Evolutionary conservation across 2,329 filamentous ascomycete species (phyloP).

Genomic region (Myriosclerotinia duriaeana): DNA sequence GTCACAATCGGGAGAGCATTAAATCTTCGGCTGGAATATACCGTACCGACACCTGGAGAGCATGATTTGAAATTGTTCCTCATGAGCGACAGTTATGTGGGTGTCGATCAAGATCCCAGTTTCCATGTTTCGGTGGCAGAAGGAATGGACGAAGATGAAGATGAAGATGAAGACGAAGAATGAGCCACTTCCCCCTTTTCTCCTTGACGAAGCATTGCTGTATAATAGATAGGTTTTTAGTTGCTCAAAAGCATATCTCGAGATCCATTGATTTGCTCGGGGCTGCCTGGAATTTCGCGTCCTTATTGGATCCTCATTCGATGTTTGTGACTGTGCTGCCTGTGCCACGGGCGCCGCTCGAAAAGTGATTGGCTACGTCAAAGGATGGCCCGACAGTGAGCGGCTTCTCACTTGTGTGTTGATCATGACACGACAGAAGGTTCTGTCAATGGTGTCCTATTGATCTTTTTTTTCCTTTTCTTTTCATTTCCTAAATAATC

Average conservation of each 20-base stretch:
- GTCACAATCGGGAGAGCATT: constrained; percentile 80
- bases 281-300: constrained; percentile 26
- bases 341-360: constrained; percentile 32
- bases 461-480: constrained; percentile 22
- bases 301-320: constrained; percentile 32
- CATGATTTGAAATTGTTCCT: constrained; percentile 88
- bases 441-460: constrained; percentile 27
- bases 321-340: constrained; percentile 37
- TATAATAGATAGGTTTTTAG: constrained; percentile 40
- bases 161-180: constrained; percentile 50
- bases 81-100: constrained; percentile 96
- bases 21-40: constrained; percentile 81
- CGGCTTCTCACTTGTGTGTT: constrained; percentile 28
- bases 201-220: constrained; percentile 33
- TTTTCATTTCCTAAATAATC: neutral
- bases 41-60: constrained; percentile 78
- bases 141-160: constrained; percentile 91
- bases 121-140: constrained; percentile 86
- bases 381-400: constrained; percentile 22
- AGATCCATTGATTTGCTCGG: constrained; percentile 26
- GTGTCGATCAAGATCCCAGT: constrained; percentile 90
- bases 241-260: constrained; percentile 31
- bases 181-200: constrained; percentile 29
- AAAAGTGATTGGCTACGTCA: constrained; percentile 27
- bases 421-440: constrained; percentile 32